Percentiles rank a stretch among this genome's conserved stretches.
These are phyloP conservation scores for Aspergillus awamori DNA, from an alignment of 2,329 filamentous ascomycete species.

Conservation along the genomic window DNA sequence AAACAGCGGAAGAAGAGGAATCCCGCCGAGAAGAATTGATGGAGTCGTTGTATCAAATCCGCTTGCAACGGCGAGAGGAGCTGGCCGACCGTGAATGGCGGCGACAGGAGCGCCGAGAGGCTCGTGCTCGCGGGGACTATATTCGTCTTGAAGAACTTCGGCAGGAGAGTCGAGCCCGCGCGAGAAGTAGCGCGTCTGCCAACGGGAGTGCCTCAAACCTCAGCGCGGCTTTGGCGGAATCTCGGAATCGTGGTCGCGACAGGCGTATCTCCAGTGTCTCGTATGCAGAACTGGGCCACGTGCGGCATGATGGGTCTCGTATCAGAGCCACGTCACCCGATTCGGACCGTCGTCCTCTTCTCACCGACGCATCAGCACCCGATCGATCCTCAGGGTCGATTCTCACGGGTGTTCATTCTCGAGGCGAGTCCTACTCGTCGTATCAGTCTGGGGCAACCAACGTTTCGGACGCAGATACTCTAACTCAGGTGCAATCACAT, in stretches of 20 bases:
- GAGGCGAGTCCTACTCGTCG: conserved; percentile 41
- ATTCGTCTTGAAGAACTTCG: conserved; percentile 67
- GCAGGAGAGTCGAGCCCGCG: conserved; percentile 58
- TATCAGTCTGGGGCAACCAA: conserved; percentile 36
- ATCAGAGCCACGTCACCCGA: conserved; percentile 51
- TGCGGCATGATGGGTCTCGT: conserved; percentile 54
- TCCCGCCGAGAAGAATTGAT: conserved; percentile 82
- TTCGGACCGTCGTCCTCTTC: conserved; percentile 51
- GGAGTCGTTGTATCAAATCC: conserved; percentile 89
- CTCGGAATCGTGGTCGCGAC: conserved; percentile 48
- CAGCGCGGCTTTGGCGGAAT: conserved; percentile 45
- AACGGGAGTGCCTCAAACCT: conserved; percentile 40
- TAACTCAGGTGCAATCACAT: conserved; percentile 34
- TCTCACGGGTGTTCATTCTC: conserved; percentile 32
- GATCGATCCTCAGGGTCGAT: conserved; percentile 32
- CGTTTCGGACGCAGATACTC: conserved; percentile 33
- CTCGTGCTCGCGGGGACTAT: conserved; percentile 70
- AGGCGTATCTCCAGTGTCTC: conserved; percentile 51
- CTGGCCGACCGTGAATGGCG: conserved; percentile 76
- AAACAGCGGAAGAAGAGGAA: conserved; percentile 78
- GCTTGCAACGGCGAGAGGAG: conserved; percentile 73
- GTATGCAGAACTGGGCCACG: conserved; percentile 52
- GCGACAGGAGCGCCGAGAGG: conserved; percentile 70
- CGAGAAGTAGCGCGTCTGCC: conserved; percentile 31
- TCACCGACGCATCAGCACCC: conserved; percentile 40